phyloP scores from a whole-genome alignment of 495 filamentous ascomycete species.

The Aspergillus avenaceus region DNA sequence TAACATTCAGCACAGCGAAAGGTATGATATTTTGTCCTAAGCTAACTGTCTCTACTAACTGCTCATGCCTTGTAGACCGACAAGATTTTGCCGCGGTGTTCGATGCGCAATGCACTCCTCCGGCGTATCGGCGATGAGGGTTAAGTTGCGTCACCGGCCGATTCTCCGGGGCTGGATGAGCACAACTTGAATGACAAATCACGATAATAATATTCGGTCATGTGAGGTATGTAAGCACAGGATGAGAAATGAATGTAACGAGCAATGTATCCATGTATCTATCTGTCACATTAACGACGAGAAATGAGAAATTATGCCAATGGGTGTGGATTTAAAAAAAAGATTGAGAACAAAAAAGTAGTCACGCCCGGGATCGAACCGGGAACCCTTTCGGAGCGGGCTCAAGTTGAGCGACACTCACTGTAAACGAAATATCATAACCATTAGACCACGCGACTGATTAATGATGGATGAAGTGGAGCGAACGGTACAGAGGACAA shows the following conservation, averaged over 20 bases:
- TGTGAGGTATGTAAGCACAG: too few relatives aligned
- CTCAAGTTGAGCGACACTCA: too few relatives aligned
- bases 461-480: slow-evolving; percentile 5
- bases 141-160: too few relatives aligned
- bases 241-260: too few relatives aligned
- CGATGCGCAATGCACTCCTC: background rate
- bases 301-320: background rate
- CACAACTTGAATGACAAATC: too few relatives aligned
- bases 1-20: slow-evolving; percentile 22
- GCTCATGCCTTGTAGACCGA: slow-evolving; percentile 19
- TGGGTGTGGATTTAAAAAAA: background rate
- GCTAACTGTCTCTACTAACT: too few relatives aligned
- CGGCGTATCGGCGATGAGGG: background rate
- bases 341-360: slow-evolving; percentile 16
- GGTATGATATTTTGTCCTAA: slow-evolving; percentile 25
- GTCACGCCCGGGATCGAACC: slow-evolving; percentile 29
- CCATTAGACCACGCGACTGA: slow-evolving; percentile 38
- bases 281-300: background rate
- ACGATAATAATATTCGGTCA: too few relatives aligned
- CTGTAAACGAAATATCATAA: slow-evolving; percentile 45
- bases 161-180: too few relatives aligned
- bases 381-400: slow-evolving; percentile 22
- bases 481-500: too few relatives aligned
- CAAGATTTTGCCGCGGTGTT: slow-evolving; percentile 24
- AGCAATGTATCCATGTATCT: background rate